Conservation (phyloP, 805 yeast genomes). For the Cyberlindnera americana region DNA sequence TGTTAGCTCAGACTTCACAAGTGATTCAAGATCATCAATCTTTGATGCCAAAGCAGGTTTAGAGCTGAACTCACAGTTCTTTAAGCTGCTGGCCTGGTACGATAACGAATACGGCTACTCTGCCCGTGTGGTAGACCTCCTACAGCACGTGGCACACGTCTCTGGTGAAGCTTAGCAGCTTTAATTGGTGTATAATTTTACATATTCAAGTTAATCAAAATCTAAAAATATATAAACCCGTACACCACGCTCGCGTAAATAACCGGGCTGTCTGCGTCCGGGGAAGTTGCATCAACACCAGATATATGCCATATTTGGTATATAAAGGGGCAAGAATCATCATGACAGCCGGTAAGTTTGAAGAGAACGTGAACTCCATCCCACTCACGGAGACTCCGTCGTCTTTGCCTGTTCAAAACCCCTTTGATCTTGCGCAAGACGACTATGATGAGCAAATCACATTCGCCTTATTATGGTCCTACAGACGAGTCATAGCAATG, state of each 20-base stretch:
- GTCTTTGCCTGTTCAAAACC: neutral
- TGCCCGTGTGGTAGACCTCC: constrained; percentile 71
- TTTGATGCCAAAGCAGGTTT: constrained; percentile 70
- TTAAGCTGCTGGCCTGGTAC: constrained; percentile 69
- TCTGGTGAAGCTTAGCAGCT: constrained; percentile 12
- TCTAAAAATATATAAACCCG: too few species aligned
- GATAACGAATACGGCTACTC: constrained; percentile 76
- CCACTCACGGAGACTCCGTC: neutral
- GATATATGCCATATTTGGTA: too few species aligned
- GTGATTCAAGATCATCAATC: constrained; percentile 60
- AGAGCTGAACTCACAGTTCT: constrained; percentile 65
- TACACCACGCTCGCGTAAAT: too few species aligned
- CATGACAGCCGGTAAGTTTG: neutral
- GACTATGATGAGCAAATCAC: constrained; percentile 1
- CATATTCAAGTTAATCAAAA: neutral
- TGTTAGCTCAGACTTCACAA: constrained; percentile 66
- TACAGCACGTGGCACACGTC: constrained; percentile 51
- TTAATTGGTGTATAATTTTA: too few species aligned
- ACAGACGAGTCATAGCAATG: constrained; percentile 12
- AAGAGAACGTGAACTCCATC: neutral
- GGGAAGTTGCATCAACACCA: too few species aligned
- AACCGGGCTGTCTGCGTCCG: too few species aligned
- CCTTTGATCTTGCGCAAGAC: neutral
- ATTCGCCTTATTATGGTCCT: constrained; percentile 6
- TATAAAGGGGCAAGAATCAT: too few species aligned